Base-by-base conservation (phyloP, 2,329 filamentous ascomycete genomes). In the Capronia americana region DNA sequence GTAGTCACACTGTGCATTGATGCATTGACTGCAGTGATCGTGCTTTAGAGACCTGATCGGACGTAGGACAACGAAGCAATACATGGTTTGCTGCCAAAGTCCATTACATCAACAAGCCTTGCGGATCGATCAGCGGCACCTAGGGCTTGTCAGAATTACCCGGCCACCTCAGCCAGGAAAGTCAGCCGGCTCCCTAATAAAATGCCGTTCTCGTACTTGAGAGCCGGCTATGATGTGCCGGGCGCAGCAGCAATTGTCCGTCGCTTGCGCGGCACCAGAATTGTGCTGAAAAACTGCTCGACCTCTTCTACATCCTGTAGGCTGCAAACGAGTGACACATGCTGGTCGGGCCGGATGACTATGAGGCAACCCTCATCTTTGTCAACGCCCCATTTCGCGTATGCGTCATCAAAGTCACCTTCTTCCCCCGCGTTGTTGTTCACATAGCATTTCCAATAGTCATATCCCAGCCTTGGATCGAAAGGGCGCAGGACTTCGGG, bases 331-430 rank as follows among this genome's bases (percentile, higher is more conserved):
- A 57, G 76, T 4, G 69, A 34, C 14, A 91, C 84, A 75, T 92
- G 88, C 73, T 90, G 87, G 78, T 92, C 90, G 2, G 90, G 90
- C 58, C 90, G 77, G 1, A 88, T 78, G 1, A 88, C 78, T 0
- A 90, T 83, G 3, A 87, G 77, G 67, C 85, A 87, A 0, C 89
- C 88, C 20, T 77, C 76, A 61, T 83, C 78, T 20, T 70, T 74
- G 69, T 87, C 81, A 1, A 92, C 79, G 0, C 87, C 89, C 65
- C 87, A 88, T 2, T 81, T 82, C 65, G 83, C 78, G 72, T 75
- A 87, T 2, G 44, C 79, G 11, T 80, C 71, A 0, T 83, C 84
- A 61, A 44, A 44, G 38, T 44, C 17, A 3, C 38, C 38, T n/a
- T 44, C 38, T 8, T 44, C 38, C 5, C 38, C 38, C 14, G 2